Conservation (phyloP, 1,139 yeast species). For the Saccharomyces hybrid region DNA sequence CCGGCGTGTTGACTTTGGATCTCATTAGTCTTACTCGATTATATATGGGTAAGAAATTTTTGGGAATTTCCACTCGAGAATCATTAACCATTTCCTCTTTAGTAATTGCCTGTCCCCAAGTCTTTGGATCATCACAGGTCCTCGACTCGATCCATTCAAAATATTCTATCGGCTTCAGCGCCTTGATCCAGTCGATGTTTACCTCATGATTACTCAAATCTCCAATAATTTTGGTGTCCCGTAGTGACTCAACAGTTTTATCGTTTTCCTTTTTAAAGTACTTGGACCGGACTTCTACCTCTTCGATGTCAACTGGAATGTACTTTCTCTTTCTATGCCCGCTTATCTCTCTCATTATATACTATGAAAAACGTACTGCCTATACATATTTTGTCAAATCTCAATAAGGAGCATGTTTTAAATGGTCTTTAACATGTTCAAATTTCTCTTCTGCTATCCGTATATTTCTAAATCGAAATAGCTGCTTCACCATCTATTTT, state of each 20-base stretch:
- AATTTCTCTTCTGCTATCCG: not conserved
- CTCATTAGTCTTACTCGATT: constrained; percentile 41
- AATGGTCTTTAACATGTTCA: not conserved
- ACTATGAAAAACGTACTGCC: not conserved
- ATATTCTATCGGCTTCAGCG: constrained; percentile 21
- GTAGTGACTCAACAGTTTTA: not conserved
- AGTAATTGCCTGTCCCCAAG: constrained; percentile 19
- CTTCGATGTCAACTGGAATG: constrained; percentile 12
- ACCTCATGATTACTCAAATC: constrained; percentile 5
- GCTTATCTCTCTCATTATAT: constrained; percentile 1
- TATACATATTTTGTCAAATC: not conserved
- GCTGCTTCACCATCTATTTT: not conserved
- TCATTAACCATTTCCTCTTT: constrained; percentile 1
- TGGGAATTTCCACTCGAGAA: constrained; percentile 31
- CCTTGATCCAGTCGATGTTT: constrained; percentile 23
- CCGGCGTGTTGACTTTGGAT: constrained; percentile 60
- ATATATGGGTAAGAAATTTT: constrained; percentile 34
- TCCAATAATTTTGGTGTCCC: not conserved
- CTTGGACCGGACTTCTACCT: constrained; percentile 7
- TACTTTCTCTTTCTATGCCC: constrained; percentile 9
- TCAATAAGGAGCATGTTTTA: not conserved
- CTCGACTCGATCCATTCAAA: constrained; percentile 20
- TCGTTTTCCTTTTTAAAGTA: constrained; percentile 14
- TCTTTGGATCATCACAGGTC: constrained; percentile 21
- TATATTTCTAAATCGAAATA: not conserved